Base-by-base conservation (phyloP, 2,329 filamentous ascomycete genomes). In the Cladosporium colombiae region DNA sequence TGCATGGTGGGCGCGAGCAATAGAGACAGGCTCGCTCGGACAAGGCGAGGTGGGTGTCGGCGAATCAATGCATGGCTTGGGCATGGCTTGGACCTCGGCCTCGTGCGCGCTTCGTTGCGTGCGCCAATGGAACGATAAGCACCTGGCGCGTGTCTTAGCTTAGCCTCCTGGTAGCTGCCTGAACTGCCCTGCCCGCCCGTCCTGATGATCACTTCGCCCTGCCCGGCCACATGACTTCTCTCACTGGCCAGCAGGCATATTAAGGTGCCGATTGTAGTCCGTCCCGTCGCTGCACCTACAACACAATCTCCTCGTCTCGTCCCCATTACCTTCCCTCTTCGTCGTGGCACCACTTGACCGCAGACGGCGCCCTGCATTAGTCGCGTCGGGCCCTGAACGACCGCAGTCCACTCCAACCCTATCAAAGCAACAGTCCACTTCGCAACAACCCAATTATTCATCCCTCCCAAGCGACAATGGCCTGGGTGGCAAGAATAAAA, bases 371-470 rank as follows among this genome's bases (percentile, higher is more conserved):
- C 53, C 31, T 58, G 53, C 56, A 58, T 65, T 59, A 60, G 46
- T 16, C 37, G 27, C 37, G 6, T 25, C 13, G 11, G 10, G 29
- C 52, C 52, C 52, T 55, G 52, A 55, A 23, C 69, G 64, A 65
- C 62, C 66, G 52, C 67, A 64, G 65, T 49, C 61, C 35, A 53
- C 52, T 64, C 40, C 29, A 63, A 66, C 53, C 64, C 62, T 52
- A 62, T 56, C 27, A 63, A 63, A 37, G 49, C 56, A 64, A 31
- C 33, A 53, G 23, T 57, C 33, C 46, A 60, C 27, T 27, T 37
- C 16, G 29, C 33, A 46, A 46, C n/a, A 11, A 21, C 40, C 18
- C 46, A 61, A 64, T 40, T 35, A 21, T 13, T n/a, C 37, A 27
- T 40, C 55, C 40, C 29, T 46, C 11, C 40, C 23, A 46, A 46